phyloP scores from a whole-genome alignment of 495 filamentous ascomycete genomes.

The Apiosordaria backusii region DNA sequence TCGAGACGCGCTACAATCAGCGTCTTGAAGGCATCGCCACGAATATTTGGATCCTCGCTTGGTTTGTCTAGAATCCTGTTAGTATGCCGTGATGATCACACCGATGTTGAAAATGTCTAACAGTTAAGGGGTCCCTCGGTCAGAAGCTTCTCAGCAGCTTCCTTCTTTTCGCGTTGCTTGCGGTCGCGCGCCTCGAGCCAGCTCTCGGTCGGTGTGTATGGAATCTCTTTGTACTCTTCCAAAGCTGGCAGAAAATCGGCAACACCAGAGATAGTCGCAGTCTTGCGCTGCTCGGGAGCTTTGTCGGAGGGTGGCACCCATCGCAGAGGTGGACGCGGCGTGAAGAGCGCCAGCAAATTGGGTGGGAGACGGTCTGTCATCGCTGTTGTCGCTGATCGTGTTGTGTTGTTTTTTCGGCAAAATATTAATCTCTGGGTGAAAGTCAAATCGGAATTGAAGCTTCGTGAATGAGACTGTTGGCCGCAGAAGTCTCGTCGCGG shows the following conservation, averaged over 20 bases:
- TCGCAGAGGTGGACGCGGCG: slow-evolving; percentile 84
- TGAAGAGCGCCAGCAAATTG: slow-evolving; percentile 88
- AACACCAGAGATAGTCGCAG: slow-evolving; percentile 65
- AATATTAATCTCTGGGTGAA: neutral
- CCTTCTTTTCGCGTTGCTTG: slow-evolving; percentile 72
- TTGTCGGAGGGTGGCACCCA: slow-evolving; percentile 82
- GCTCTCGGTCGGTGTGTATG: slow-evolving; percentile 84
- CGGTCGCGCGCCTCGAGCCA: slow-evolving; percentile 85
- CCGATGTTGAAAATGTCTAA: slow-evolving; percentile 33
- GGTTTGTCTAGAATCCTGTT: slow-evolving; percentile 56
- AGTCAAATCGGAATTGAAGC: neutral
- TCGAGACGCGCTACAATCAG: slow-evolving; percentile 87
- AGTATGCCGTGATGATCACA: neutral
- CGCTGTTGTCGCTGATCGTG: slow-evolving; percentile 1
- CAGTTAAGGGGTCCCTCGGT: slow-evolving; percentile 66
- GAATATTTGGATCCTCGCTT: slow-evolving; percentile 72
- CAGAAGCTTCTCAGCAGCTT: slow-evolving; percentile 56
- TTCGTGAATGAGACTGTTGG: neutral
- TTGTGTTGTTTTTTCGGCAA: neutral
- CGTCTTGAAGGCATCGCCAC: slow-evolving; percentile 92
- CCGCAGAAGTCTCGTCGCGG: neutral
- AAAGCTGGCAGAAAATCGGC: slow-evolving; percentile 69
- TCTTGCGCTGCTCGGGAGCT: slow-evolving; percentile 76
- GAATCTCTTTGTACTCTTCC: slow-evolving; percentile 63
- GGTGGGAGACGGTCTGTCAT: slow-evolving; percentile 94